phyloP scores from a whole-genome alignment of 495 filamentous ascomycete species.

The Acidiella bohemica region DNA sequence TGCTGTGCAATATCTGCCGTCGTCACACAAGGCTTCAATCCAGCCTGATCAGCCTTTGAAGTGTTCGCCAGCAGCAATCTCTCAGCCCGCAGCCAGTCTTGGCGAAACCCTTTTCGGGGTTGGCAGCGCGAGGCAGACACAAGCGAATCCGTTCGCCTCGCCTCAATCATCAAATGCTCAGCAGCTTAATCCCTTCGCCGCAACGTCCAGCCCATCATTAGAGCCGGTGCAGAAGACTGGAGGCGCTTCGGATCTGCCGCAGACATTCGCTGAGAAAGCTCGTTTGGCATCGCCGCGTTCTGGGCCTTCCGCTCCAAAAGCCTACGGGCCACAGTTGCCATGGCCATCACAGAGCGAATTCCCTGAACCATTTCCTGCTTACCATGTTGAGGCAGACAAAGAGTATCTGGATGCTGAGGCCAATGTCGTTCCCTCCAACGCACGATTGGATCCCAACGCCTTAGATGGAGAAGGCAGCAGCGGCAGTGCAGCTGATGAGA shows the following conservation, averaged over 20 bases:
- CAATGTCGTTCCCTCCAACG: conserved; percentile 29
- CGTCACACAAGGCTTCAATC: too few relatives aligned
- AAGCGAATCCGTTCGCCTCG: conserved; percentile 37
- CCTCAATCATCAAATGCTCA: conserved; percentile 14
- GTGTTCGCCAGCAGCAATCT: too few relatives aligned
- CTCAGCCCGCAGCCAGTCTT: conserved; percentile 3
- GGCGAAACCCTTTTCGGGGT: conserved; percentile 40
- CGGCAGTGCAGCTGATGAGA: conserved; percentile 55
- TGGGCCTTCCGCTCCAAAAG: conserved; percentile 20
- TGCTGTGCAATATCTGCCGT: conserved; percentile 24
- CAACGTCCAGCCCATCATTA: conserved; percentile 23
- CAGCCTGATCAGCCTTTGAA: too few relatives aligned
- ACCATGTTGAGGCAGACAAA: conserved; percentile 84
- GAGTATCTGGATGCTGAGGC: conserved; percentile 53
- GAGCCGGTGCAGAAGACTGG: conserved; percentile 25
- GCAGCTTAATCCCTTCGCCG: conserved; percentile 46
- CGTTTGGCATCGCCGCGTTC: conserved; percentile 35
- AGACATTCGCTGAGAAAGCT: conserved; percentile 60
- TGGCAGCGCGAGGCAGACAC: background rate
- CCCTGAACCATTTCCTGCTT: conserved; percentile 57
- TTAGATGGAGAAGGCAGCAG: conserved; percentile 40
- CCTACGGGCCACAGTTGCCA: conserved; percentile 36
- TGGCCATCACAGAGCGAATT: conserved; percentile 59
- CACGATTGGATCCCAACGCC: conserved; percentile 39
- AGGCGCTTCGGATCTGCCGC: conserved; percentile 36